phyloP scores from a whole-genome alignment of 108 stramenopile species.

The Craspedostauros australis region DNA sequence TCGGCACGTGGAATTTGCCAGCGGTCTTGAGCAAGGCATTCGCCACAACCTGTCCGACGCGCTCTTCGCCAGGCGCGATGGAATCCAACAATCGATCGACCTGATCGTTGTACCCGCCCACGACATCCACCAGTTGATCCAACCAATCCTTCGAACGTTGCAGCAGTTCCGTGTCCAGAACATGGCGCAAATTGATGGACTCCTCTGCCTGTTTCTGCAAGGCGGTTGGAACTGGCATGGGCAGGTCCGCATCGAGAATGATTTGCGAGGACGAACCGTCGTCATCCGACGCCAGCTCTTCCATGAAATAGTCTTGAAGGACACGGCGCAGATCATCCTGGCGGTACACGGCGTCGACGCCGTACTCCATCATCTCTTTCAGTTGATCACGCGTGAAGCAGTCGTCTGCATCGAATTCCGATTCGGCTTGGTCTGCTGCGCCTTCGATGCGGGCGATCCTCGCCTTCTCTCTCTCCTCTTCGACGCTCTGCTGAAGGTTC shows the following conservation, averaged over 20 bases:
- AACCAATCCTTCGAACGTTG: conserved; percentile 14
- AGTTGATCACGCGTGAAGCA: too few species aligned
- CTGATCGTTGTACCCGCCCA: conserved; percentile 31
- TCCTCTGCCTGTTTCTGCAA: background rate
- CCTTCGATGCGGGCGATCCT: too few species aligned
- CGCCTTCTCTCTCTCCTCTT: too few species aligned
- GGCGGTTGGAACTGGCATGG: background rate
- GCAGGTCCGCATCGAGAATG: conserved; percentile 31
- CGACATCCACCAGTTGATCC: conserved; percentile 21
- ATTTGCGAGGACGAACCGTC: conserved; percentile 7
- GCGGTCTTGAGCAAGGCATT: too few species aligned
- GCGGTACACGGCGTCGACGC: conserved; percentile 3
- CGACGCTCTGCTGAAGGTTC: too few species aligned
- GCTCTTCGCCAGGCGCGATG: too few species aligned
- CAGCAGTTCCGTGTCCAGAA: conserved; percentile 17
- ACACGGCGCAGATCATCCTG: conserved; percentile 13
- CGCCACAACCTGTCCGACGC: too few species aligned
- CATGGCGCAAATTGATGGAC: conserved; percentile 10
- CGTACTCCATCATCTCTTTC: conserved; percentile 11
- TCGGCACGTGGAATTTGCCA: too few species aligned
- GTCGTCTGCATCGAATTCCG: too few species aligned
- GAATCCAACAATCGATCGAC: conserved; percentile 32
- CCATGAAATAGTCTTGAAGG: too few species aligned
- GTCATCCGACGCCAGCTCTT: conserved; percentile 6
- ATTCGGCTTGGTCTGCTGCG: too few species aligned